Evolutionary conservation across 2,329 filamentous ascomycete species (phyloP), one percentile per base, ranked within the genome.

Genomic region (Botryotinia convoluta): DNA sequence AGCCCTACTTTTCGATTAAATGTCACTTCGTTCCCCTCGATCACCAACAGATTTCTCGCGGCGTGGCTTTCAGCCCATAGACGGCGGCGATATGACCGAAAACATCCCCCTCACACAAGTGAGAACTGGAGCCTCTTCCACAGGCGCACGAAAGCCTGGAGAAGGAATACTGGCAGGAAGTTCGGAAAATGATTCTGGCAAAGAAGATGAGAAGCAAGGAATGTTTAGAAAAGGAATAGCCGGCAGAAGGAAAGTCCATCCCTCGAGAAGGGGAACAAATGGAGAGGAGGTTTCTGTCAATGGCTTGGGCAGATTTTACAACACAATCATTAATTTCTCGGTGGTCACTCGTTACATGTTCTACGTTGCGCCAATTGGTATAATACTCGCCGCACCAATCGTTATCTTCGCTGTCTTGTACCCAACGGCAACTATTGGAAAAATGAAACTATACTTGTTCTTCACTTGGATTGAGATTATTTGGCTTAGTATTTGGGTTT

Each of bases 391-490:
- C 12, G 80, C 90, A 9, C 91, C 91, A 20, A 84, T 93, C 51
- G 83, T 91, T 69, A 83, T 91, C 32, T 80, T 67, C 57, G 77
- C 77, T 1, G 71, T 76, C 12, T 42, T 77, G 22, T 73, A 78
- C 39, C 78, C 63, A 74, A 44, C 80, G 77, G 32, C 77, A 76
- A 61, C 77, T 64, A 54, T 77, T 77, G 20, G 72, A 1, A 86
- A 86, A 1, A 85, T 88, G 14, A 83, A 85, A 7, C 84, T 92
- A 16, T 88, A 90, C 78, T 82, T 86, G 67, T 84, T 93, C 65
- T 92, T 92, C 78, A 83, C 91, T 65, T 92, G 91, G 91, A 86
- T 93, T 77, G 88, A 92, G 79, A 85, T 91, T 69, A 85, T 90
- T 51, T 93, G 91, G 91, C 82, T 90, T 57, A 85, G 87, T 14